Base-by-base conservation (phyloP, 352 stramenopile genomes). In the Peronospora destructor region DNA sequence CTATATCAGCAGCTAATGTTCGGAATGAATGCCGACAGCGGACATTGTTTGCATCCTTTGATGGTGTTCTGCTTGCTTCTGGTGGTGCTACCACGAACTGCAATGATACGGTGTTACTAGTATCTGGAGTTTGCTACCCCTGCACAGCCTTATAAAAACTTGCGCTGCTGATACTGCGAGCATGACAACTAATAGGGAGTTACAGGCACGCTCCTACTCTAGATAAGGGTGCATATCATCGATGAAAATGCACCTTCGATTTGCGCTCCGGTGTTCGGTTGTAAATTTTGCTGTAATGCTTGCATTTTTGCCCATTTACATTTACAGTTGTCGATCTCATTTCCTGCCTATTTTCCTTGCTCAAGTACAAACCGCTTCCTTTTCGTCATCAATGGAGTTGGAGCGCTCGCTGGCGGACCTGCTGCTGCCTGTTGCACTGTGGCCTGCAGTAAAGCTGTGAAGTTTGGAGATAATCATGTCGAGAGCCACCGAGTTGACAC, bases 381-480 rank as follows among this genome's bases (percentile, higher is more conserved):
- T 52, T 29, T 76, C 64, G 30, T 68, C 61, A 8, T 70, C 73
- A 42, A 74, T 64, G 35, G 71, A 75, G 53, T 76, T 70, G 12
- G 68, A 79, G 35, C 58, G 63, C 34, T 76, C 72, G 61, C 67
- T 80, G 23, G 59, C 56, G 29, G 56, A 61, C 39, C 59, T 66
- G 43, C 65, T 77, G 37, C 61, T 82, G 48, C 56, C 65, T 38
- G 57, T 70, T 56, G 43, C 37, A 40, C 56, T 70, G 25, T 67
- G 19, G n/a, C 53, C 37, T 10, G 66, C 50, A 59, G 70, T 84
- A 48, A 88, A 93, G 59, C 66, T 85, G 58, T 91, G 76, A 49
- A 96, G 80, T 43, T 84, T 85, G 36, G 81, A 90, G 52, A 97
- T 83, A 55, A 97, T 91, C 79, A 97, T 94, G 59, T 97, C 89